Evolutionary conservation across 345 rosid genomes (phyloP).

Genomic region (Syzygium grande): DNA sequence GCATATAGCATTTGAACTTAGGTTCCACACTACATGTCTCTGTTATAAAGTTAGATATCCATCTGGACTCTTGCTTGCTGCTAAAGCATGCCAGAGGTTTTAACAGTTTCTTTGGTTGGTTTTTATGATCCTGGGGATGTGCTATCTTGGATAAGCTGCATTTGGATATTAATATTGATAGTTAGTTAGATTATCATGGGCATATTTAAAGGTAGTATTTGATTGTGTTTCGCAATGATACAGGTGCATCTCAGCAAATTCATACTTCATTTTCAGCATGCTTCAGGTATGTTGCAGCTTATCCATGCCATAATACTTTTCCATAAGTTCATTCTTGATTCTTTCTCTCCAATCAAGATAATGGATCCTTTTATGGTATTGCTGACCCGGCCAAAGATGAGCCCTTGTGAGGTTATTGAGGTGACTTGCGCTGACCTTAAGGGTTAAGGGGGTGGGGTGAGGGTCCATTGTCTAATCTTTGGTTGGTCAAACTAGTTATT

Average conservation of each 20-base stretch:
- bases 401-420: not conserved
- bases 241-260: conserved; percentile 84
- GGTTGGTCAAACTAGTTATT: not conserved
- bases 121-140: not conserved
- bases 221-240: not conserved
- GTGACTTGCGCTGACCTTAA: not conserved
- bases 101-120: not conserved
- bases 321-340: not conserved
- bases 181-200: not conserved
- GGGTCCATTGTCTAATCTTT: not conserved
- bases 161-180: not conserved
- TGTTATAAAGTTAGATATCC: not conserved
- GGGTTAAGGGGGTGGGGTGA: not conserved
- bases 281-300: conserved; percentile 55
- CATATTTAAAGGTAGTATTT: not conserved
- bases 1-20: not conserved
- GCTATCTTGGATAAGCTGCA: not conserved
- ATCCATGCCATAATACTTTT: not conserved
- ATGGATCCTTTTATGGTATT: not conserved
- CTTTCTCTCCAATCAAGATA: not conserved
- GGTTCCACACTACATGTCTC: not conserved
- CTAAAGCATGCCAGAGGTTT: not conserved
- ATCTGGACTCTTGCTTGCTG: not conserved
- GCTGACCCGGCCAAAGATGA: not conserved
- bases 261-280: conserved; percentile 74